Base-by-base conservation (phyloP, 345 rosid genomes). In the Crucihimalaya himalaica region DNA sequence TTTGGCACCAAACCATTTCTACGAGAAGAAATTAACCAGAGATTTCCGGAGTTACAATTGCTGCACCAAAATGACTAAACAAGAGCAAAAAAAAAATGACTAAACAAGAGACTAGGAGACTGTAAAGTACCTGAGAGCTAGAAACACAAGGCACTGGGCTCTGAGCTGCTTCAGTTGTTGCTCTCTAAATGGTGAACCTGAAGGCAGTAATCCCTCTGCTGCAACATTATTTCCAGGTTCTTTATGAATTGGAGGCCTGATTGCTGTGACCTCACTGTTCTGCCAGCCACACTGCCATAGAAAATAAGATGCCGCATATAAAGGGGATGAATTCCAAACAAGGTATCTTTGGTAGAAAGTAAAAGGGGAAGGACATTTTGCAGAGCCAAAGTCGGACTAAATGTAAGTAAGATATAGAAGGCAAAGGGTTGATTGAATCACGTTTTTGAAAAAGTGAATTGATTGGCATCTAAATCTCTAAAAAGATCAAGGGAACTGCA, bases 111-210 rank as follows among this genome's bases (percentile, higher is more conserved):
- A 54, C 72, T 62, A 68, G 48, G 70, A 64, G 51, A 43, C 31
- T 60, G 47, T 42, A 61, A 48, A 48, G 31, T 73, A 93, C 98
- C 97, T 86, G 77, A 93, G 91, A 46, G 98, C 94, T 79, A 92
- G 78, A 80, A 88, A 90, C n/a, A 92, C 96, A 57, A 92, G 95
- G 83, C 98, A 92, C 76, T 92, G 98, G 42, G 98, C 98, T 74
- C 97, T 88, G 71, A 93, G 98, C 80, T 93, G 98, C 82, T 87
- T 93, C 72, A 93, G 71, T 72, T 93, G 98, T 59, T 90, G 91
- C 65, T 90, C 98, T 67, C 85, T 93, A 75, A 93, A 93, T 74
- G 88, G 95, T 83, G 83, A 73, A 81, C 84, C 85, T 76, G 86
- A 71, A 14, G 58, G 60, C 6, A 77, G 16, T 31, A 79, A 63